These are phyloP conservation scores for Solanum hybrid DNA, from an alignment of 305 asterid genomes.

Conservation along the genomic window DNA sequence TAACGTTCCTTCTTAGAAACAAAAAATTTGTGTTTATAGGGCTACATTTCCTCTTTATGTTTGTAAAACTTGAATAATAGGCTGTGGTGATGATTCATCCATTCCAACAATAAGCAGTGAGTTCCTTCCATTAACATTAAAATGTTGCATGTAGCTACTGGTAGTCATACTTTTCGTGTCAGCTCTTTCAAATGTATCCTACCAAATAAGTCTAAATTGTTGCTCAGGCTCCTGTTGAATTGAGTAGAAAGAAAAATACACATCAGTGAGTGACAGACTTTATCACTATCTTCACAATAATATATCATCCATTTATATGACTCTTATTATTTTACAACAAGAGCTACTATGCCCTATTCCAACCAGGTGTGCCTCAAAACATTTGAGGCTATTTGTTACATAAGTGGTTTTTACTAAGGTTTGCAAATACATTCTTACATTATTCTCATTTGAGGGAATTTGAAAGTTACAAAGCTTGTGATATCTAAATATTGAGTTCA, in stretches of 20 bases:
- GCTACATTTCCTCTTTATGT: neutral
- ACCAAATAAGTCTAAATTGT: neutral
- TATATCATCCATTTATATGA: neutral
- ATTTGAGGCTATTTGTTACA: neutral
- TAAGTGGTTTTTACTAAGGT: neutral
- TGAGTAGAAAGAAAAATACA: neutral
- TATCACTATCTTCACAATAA: neutral
- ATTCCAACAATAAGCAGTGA: neutral
- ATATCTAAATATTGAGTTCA: neutral
- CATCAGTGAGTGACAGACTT: neutral
- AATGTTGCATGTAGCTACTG: neutral
- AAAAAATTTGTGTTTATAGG: neutral
- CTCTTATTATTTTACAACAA: neutral
- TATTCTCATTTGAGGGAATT: neutral
- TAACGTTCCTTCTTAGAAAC: neutral
- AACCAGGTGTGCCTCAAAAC: neutral
- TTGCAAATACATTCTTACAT: neutral
- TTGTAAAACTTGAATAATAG: neutral
- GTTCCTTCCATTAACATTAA: neutral
- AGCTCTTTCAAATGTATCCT: neutral
- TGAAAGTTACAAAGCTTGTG: neutral
- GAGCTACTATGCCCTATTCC: neutral
- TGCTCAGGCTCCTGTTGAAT: neutral
- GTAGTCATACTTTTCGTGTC: neutral
- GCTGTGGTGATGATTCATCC: neutral